phyloP scores from a whole-genome alignment of 1,139 yeast genomes.

The Pichia sp. region DNA sequence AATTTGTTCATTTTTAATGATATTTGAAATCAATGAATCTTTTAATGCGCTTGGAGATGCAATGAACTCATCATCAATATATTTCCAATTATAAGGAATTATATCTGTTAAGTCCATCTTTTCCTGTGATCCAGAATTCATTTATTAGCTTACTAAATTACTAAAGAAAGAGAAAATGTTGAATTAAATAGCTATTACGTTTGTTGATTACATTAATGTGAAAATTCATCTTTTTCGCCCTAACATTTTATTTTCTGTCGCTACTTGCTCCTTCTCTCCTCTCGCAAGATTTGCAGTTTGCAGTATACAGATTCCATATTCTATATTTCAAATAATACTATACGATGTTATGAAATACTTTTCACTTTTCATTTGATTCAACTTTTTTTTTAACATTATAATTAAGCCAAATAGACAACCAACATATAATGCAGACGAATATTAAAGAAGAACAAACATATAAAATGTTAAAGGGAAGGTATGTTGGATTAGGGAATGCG shows the following conservation, averaged over 20 bases:
- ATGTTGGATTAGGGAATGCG: constrained; percentile 66
- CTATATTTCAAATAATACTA: no score
- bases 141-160: no score
- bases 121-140: no score
- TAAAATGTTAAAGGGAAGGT: constrained; percentile 54
- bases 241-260: no score
- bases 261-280: no score
- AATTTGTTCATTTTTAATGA: constrained; percentile 11
- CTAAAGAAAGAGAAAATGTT: no score
- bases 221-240: no score
- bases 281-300: no score
- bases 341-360: neutral
- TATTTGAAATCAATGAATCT: constrained; percentile 9
- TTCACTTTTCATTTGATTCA: neutral
- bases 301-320: no score
- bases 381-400: neutral
- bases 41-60: constrained; percentile 12
- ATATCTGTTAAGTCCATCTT: no score
- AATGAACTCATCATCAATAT: constrained; percentile 20
- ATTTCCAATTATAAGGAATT: constrained; percentile 19
- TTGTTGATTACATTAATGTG: no score
- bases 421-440: neutral
- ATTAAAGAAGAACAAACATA: constrained; percentile 54
- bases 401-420: neutral
- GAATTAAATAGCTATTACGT: no score